Base-by-base conservation (phyloP, 306 rosid species). In the Glycine soja region DNA sequence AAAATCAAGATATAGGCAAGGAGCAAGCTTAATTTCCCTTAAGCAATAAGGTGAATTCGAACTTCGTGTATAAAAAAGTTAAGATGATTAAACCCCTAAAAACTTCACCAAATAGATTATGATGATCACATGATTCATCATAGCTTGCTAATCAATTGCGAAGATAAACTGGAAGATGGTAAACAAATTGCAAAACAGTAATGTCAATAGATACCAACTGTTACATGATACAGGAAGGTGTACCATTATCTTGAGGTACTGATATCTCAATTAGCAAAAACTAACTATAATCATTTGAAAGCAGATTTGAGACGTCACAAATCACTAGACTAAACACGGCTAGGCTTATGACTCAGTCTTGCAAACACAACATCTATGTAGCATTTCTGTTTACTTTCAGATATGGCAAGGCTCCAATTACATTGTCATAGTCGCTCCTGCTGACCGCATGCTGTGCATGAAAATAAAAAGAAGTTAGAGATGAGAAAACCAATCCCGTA, bases 351-450 rank as follows among this genome's bases (percentile, higher is more conserved):
- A 36, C 79, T 61, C 62, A 19, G 47, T 54, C 53, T 51, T 71
- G 70, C 57, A 78, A 71, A 18, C 18, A 42, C 42, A 10, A 46
- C 19, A 69, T 86, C 82, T 91, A 91, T 72, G 84, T 65, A 11
- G 90, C 97, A 11, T 83, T 36, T 83, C 99, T 88, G 86, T 95
- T 91, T 75, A 90, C 99, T 87, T 95, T 95, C 74, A 95, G 87
- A 78, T 95, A 95, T 5, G 99, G 99, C 86, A 95, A 82, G 80
- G 90, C 90, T 68, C 94, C 89, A 34, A 93, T 87, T 74, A 95
- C 99, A 72, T 95, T 95, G 86, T 95, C 92, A 77, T 91, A 93
- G 90, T 95, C 98, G 70, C 98, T 92, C 83, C 91, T 89, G 90
- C 77, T 70, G 51, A 93, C 98, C 7, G 79, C 79, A 66, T 82